Percentiles rank a stretch among this genome's conserved stretches.
Evolutionary conservation across 75 land plant species (phyloP).

Genomic region (Selaginella moellendorffii): DNA sequence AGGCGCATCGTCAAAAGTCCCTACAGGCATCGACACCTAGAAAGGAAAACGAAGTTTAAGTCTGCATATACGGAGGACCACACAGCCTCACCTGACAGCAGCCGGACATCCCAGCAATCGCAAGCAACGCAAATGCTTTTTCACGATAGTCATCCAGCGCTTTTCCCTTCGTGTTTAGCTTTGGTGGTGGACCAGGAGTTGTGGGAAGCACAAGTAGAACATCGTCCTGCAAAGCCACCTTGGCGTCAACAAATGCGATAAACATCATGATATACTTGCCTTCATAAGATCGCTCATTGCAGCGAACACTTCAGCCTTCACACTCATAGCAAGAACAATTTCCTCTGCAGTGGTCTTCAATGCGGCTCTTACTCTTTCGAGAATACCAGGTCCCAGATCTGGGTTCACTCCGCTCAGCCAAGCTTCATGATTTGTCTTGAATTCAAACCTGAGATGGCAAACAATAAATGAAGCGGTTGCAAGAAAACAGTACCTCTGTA

Average conservation of each 20-base stretch:
- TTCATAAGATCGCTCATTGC: slow-evolving; percentile 60
- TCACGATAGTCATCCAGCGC: slow-evolving; percentile 31
- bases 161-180: slow-evolving; percentile 25
- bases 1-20: slow-evolving; percentile 48
- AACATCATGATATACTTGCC: slow-evolving; percentile 25
- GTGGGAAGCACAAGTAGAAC: slow-evolving; percentile 73
- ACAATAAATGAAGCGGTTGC: not conserved
- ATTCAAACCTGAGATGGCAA: slow-evolving; percentile 60
- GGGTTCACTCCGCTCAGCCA: slow-evolving; percentile 71
- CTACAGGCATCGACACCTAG: slow-evolving; percentile 67
- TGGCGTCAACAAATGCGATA: not conserved
- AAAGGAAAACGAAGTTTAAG: not conserved
- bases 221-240: slow-evolving; percentile 39
- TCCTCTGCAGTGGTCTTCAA: slow-evolving; percentile 35
- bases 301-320: slow-evolving; percentile 46
- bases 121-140: slow-evolving; percentile 28
- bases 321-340: slow-evolving; percentile 39
- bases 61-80: not conserved
- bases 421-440: slow-evolving; percentile 78
- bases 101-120: slow-evolving; percentile 71
- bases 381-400: slow-evolving; percentile 34
- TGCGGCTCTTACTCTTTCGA: slow-evolving; percentile 42
- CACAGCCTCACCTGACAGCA: slow-evolving; percentile 59
- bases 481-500: slow-evolving; percentile 49
- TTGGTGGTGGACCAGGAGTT: slow-evolving; percentile 42